Percentiles rank a stretch among this genome's conserved stretches.
Conservation (phyloP, 768 basidiomycete species). For the Trametes elegans region DNA sequence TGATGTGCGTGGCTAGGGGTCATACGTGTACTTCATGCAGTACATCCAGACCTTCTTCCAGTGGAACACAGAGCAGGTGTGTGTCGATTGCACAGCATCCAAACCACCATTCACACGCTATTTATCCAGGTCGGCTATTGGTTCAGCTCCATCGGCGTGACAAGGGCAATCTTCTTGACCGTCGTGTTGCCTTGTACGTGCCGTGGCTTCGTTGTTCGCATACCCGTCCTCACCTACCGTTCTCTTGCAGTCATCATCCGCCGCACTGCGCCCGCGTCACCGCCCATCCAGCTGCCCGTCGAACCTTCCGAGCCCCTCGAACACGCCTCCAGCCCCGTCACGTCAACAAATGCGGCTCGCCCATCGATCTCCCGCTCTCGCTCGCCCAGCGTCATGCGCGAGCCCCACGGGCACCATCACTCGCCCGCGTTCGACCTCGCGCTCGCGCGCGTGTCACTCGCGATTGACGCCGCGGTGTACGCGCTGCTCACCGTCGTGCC, state of each 20-base stretch:
- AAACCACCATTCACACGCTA: too few species aligned
- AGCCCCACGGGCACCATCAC: constrained; percentile 26
- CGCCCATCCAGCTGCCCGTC: constrained; percentile 27
- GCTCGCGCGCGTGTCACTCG: constrained; percentile 60
- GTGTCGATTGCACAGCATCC: too few species aligned
- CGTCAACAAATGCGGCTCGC: not conserved
- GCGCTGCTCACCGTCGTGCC: constrained; percentile 43
- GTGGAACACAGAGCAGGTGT: constrained; percentile 66
- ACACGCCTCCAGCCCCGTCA: not conserved
- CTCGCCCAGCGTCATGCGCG: constrained; percentile 5
- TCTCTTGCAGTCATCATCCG: constrained; percentile 50
- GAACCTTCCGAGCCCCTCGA: constrained; percentile 25
- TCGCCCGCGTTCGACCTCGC: constrained; percentile 64
- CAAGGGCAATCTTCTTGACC: constrained; percentile 54
- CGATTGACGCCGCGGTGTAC: constrained; percentile 54
- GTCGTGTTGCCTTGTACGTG: constrained; percentile 59
- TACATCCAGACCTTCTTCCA: constrained; percentile 60
- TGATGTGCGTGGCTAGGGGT: constrained; percentile 42
- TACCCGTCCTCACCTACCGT: not conserved
- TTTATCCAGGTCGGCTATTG: constrained; percentile 84
- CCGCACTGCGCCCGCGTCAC: constrained; percentile 44
- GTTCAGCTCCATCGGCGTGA: constrained; percentile 51
- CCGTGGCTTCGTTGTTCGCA: not conserved
- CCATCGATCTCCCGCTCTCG: constrained; percentile 6
- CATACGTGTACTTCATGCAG: constrained; percentile 57